Evolutionary conservation across 495 filamentous ascomycete genomes (phyloP).

Genomic region (Umbilicaria muhlenbergii): DNA sequence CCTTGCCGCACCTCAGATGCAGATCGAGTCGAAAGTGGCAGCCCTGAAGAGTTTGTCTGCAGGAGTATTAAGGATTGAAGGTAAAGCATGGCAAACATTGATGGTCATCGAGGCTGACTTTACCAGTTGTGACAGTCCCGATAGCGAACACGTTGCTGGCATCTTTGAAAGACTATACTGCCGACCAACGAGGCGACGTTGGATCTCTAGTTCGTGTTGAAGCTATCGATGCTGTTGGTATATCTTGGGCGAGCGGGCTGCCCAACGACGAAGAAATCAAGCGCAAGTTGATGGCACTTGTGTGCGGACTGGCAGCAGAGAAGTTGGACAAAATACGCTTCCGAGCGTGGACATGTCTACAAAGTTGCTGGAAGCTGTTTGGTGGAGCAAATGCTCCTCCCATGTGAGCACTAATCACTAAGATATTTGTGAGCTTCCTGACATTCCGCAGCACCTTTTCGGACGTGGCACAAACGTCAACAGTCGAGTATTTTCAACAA

Average conservation of each 20-base stretch:
- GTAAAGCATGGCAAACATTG: conserved; percentile 12
- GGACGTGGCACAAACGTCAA: conserved; percentile 6
- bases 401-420: too few species aligned
- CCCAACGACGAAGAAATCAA: conserved; percentile 7
- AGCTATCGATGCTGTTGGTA: conserved; percentile 44
- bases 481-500: conserved; percentile 26
- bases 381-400: background rate
- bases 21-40: conserved; percentile 41
- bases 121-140: conserved; percentile 3
- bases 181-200: conserved; percentile 72
- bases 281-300: conserved; percentile 19
- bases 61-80: conserved; percentile 28
- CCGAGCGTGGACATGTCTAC: conserved; percentile 41
- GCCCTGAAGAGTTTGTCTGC: conserved; percentile 43
- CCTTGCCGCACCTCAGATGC: background rate
- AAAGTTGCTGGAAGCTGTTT: conserved; percentile 22
- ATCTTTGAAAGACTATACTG: conserved; percentile 76
- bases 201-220: conserved; percentile 70
- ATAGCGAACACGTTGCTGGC: conserved; percentile 27
- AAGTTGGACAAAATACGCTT: conserved; percentile 77
- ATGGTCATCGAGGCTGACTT: background rate
- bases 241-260: conserved; percentile 2
- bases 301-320: conserved; percentile 63
- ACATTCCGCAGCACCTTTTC: background rate
- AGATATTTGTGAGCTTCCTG: too few species aligned